Evolutionary conservation across 495 filamentous ascomycete genomes (phyloP).

Genomic region (Aspergillus conjunctus): DNA sequence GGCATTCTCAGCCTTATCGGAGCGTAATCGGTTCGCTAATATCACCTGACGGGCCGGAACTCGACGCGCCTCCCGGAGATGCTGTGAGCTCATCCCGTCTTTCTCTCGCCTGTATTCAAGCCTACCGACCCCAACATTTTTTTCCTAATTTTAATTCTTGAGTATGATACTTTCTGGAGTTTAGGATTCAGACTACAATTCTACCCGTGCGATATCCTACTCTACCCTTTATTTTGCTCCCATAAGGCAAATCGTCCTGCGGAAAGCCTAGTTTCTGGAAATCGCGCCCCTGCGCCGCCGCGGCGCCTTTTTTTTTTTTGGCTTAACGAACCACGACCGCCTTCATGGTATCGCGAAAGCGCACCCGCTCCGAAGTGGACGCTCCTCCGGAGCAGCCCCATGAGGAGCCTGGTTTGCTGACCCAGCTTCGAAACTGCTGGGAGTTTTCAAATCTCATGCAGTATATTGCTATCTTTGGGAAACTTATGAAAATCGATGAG

Average conservation of each 20-base stretch:
- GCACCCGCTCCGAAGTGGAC: slow-evolving; percentile 69
- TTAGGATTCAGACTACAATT: slow-evolving; percentile 7
- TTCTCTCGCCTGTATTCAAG: slow-evolving; percentile 32
- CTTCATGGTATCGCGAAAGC: slow-evolving; percentile 65
- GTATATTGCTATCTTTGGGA: slow-evolving; percentile 87
- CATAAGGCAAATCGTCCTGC: slow-evolving; percentile 1
- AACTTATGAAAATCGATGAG: slow-evolving; percentile 84
- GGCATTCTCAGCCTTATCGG: slow-evolving; percentile 21
- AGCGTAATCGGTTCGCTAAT: slow-evolving; percentile 18
- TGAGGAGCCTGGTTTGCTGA: slow-evolving; percentile 57
- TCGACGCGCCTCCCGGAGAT: slow-evolving; percentile 38
- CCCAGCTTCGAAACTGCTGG: slow-evolving; percentile 83
- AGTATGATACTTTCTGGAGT: slow-evolving; percentile 15
- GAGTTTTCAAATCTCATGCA: slow-evolving; percentile 94
- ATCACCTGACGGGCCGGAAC: slow-evolving; percentile 40
- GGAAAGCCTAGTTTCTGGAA: slow-evolving; percentile 7
- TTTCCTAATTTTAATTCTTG: background rate
- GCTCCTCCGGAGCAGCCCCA: slow-evolving; percentile 43
- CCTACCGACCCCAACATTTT: slow-evolving; percentile 11
- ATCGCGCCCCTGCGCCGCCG: slow-evolving; percentile 26
- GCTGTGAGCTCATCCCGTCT: slow-evolving; percentile 38
- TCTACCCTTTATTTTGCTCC: slow-evolving; percentile 3
- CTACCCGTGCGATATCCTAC: background rate
- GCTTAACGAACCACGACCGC: slow-evolving; percentile 40
- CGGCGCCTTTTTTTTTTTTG: slow-evolving; percentile 30